Percentiles rank a stretch among this genome's conserved stretches.
phyloP scores from a whole-genome alignment of 169 alveolate species.

The Eimeria brunetti region DNA sequence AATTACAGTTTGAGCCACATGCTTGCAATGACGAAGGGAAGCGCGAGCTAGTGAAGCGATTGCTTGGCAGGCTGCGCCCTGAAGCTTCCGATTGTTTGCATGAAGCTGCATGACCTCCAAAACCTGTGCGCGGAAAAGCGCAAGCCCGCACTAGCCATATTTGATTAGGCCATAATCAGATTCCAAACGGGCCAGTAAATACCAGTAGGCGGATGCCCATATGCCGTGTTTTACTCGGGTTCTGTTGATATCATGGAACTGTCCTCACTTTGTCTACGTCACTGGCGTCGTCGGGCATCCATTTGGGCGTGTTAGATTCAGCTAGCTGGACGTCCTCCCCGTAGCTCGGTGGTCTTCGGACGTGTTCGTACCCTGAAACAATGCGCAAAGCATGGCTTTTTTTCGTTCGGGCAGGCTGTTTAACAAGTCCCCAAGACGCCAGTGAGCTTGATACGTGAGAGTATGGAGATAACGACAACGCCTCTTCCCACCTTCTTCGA shows the following conservation, averaged over 20 bases:
- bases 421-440: background rate
- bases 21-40: constrained; percentile 76
- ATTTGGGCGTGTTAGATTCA: constrained; percentile 46
- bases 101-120: constrained; percentile 75
- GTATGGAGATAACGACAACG: background rate
- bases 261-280: constrained; percentile 51
- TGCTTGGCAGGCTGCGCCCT: constrained; percentile 81
- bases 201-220: background rate
- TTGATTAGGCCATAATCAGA: background rate
- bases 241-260: background rate
- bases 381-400: background rate
- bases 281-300: constrained; percentile 69
- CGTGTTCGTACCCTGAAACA: constrained; percentile 48
- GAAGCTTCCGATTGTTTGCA: constrained; percentile 72
- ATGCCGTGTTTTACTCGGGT: too few relatives aligned
- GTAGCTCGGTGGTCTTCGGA: constrained; percentile 51
- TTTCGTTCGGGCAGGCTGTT: background rate
- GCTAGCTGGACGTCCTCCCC: constrained; percentile 33
- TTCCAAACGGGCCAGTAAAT: background rate
- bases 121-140: background rate
- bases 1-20: constrained; percentile 63
- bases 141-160: background rate
- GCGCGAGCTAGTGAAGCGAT: constrained; percentile 75
- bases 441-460: too few relatives aligned
- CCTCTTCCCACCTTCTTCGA: constrained; percentile 27